Base-by-base conservation (phyloP, 257 asterid species). In the Scutellaria baicalensis region DNA sequence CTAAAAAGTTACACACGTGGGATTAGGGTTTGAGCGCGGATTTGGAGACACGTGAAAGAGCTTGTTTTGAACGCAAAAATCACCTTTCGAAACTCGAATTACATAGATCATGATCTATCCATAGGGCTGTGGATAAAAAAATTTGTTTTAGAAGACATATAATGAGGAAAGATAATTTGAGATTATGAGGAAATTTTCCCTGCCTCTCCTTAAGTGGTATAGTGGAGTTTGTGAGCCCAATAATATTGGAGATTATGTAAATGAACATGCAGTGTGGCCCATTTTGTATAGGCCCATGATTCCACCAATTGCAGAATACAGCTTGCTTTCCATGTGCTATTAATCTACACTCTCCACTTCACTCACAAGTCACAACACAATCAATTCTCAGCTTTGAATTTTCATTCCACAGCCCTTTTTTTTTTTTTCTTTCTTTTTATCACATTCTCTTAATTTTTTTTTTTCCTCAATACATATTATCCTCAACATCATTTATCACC, bases 191-290 rank as follows among this genome's bases (percentile, higher is more conserved):
- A 4, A 50, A 8, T 54, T 68, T n/a, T 42, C 42, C 31, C 9
- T 21, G 31, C 44, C 63, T 51, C 54, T 49, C 33, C 20, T 47
- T 20, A n/a, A 54, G 44, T 43, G 50, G 42, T 16, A 64, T 54
- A 8, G 50, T 64, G 48, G 72, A 73, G 59, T 54, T 52, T 14
- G 0, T 43, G 11, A 59, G 69, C 73, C 69, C 73, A 56, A 47
- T 21, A 62, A 60, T 48, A 42, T 68, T 44, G 3, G 0, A 68
- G 54, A 8, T 9, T 3, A 10, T 14, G 21, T 36, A 48, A 3
- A 9, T 13, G 33, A 60, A 49, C 71, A 35, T 43, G 63, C 36
- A 4, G 33, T 6, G 40, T 58, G 69, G 78, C 73, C 74, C 79
- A 59, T 67, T 38, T 18, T 0, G 9, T 1, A 42, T 74, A 43